These are phyloP conservation scores for Scedosporium boydii DNA, from an alignment of 2,329 filamentous ascomycete genomes.

Conservation along the genomic window DNA sequence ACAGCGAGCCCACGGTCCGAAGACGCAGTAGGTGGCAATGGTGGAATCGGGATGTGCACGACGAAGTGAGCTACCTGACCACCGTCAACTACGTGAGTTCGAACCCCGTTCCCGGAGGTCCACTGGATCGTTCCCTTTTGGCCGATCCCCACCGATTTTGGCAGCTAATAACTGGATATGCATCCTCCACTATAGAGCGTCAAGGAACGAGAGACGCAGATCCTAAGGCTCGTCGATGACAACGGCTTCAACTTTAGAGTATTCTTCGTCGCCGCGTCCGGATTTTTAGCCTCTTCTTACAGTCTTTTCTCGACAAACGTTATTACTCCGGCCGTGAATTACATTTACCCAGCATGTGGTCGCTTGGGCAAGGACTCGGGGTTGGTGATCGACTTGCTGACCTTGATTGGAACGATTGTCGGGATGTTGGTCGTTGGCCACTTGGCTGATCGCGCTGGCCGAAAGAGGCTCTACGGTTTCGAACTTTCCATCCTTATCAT, in stretches of 20 bases:
- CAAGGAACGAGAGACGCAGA: conserved; percentile 8
- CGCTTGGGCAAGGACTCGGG: conserved; percentile 7
- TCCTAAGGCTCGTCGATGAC: conserved; percentile 11
- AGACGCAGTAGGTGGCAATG: neutral
- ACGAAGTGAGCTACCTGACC: conserved; percentile 9
- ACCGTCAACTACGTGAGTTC: conserved; percentile 6
- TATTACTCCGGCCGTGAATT: conserved; percentile 16
- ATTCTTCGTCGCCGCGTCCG: conserved; percentile 16
- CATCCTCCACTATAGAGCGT: neutral
- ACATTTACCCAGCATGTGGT: conserved; percentile 14
- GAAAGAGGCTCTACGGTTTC: conserved; percentile 16
- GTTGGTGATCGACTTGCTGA: conserved; percentile 15
- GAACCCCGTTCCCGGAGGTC: neutral
- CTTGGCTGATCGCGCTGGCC: conserved; percentile 16
- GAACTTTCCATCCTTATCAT: conserved; percentile 16
- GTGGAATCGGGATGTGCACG: conserved; percentile 7
- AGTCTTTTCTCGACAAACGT: conserved; percentile 19
- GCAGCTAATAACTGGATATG: conserved; percentile 1
- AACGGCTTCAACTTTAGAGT: conserved; percentile 17
- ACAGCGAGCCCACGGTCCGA: neutral
- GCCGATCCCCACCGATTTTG: neutral
- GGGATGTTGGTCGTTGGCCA: conserved; percentile 17
- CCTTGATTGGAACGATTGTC: conserved; percentile 13
- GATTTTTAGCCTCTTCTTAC: conserved; percentile 20
- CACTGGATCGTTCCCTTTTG: neutral